These are phyloP conservation scores for Solanum stenotomum DNA, from an alignment of 257 asterid species.

Conservation along the genomic window DNA sequence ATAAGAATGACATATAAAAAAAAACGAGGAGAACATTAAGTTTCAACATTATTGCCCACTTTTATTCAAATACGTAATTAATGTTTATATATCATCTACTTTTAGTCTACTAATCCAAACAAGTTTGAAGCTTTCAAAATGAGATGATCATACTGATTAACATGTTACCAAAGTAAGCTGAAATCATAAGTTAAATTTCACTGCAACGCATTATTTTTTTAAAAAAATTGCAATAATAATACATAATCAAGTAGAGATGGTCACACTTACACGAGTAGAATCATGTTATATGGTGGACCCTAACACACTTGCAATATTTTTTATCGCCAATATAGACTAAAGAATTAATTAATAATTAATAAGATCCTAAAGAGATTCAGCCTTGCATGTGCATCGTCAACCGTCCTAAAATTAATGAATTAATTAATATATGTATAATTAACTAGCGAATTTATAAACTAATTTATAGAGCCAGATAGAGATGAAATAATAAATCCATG, in stretches of 20 bases:
- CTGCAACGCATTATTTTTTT: not conserved
- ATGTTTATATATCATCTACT: not conserved
- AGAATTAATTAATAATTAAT: not conserved
- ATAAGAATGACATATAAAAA: no score
- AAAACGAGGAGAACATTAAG: no score
- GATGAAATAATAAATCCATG: no score
- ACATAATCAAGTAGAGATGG: not conserved
- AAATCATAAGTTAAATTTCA: not conserved
- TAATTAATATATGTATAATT: not conserved
- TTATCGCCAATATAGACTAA: not conserved
- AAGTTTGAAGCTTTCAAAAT: not conserved
- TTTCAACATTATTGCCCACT: not conserved
- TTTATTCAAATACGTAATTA: not conserved
- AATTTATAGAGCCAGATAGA: not conserved
- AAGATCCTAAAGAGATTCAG: constrained; percentile 20
- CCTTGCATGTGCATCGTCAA: constrained; percentile 45
- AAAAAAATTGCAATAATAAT: not conserved
- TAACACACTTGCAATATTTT: not conserved
- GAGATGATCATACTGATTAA: not conserved
- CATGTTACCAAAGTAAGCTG: not conserved
- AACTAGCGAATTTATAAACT: not conserved
- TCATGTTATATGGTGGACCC: constrained; percentile 14
- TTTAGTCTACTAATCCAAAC: not conserved
- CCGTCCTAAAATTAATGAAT: not conserved
- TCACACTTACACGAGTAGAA: constrained; percentile 7